phyloP scores from a whole-genome alignment of 352 stramenopile species.

The Pseudoperonospora humuli region DNA sequence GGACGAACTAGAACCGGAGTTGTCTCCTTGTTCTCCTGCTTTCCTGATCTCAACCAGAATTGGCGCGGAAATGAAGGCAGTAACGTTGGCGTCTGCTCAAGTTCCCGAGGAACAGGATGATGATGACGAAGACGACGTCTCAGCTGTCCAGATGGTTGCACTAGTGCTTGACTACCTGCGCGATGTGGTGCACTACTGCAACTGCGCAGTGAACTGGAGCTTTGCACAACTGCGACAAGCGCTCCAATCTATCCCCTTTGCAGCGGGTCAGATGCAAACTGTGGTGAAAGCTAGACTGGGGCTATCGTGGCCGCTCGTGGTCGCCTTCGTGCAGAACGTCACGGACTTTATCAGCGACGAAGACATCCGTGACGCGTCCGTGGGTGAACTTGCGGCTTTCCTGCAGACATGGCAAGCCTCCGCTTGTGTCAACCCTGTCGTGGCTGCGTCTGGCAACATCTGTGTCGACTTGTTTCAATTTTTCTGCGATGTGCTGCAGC shows the following conservation, averaged over 20 bases:
- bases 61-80: slow-evolving; percentile 2
- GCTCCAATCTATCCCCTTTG: slow-evolving; percentile 55
- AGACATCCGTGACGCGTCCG: slow-evolving; percentile 58
- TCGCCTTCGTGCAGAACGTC: slow-evolving; percentile 52
- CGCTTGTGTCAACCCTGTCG: slow-evolving; percentile 13
- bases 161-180: slow-evolving; percentile 50
- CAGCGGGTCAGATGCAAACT: slow-evolving; percentile 53
- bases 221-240: slow-evolving; percentile 52
- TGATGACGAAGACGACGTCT: slow-evolving; percentile 28
- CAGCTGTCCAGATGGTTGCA: slow-evolving; percentile 34
- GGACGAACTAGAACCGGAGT: slow-evolving; percentile 26
- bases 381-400: slow-evolving; percentile 55
- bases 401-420: slow-evolving; percentile 25
- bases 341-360: slow-evolving; percentile 64
- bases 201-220: slow-evolving; percentile 35
- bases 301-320: slow-evolving; percentile 60
- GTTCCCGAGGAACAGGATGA: background rate
- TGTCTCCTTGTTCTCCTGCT: slow-evolving; percentile 24
- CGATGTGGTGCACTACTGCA: slow-evolving; percentile 54
- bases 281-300: slow-evolving; percentile 45
- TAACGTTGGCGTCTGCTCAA: slow-evolving; percentile 8
- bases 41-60: slow-evolving; percentile 5
- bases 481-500: slow-evolving; percentile 46
- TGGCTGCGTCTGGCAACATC: slow-evolving; percentile 36
- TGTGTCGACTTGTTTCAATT: slow-evolving; percentile 52